Conservation (phyloP, 2,329 filamentous ascomycete species). For the Talaromyces sp. region DNA sequence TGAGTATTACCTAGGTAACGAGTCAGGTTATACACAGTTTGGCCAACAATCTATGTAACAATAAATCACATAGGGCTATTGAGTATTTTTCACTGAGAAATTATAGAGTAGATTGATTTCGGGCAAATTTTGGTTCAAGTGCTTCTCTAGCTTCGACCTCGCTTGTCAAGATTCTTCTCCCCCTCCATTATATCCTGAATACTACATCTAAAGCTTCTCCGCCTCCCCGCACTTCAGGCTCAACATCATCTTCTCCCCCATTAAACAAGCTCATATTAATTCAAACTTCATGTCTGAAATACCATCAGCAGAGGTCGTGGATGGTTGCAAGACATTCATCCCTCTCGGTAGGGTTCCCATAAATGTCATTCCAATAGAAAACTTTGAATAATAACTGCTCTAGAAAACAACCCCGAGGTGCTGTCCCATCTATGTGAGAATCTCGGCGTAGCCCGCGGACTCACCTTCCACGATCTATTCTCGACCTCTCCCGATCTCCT, state of each 20-base stretch:
- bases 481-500: constrained; percentile 56
- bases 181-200: too few relatives aligned
- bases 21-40: too few relatives aligned
- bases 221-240: not conserved
- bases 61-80: too few relatives aligned
- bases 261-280: not conserved
- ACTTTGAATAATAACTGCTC: not conserved
- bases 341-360: constrained; percentile 32
- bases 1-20: too few relatives aligned
- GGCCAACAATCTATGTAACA: too few relatives aligned
- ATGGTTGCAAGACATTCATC: constrained; percentile 38
- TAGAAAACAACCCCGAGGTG: constrained; percentile 60
- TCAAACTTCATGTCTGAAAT: not conserved
- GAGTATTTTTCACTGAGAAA: too few relatives aligned
- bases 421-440: constrained; percentile 53
- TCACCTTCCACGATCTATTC: constrained; percentile 59
- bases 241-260: not conserved
- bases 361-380: too few relatives aligned
- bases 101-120: too few relatives aligned
- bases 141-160: too few relatives aligned
- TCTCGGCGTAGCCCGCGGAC: constrained; percentile 51
- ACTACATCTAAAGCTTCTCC: too few relatives aligned
- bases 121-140: too few relatives aligned
- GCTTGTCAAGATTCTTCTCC: too few relatives aligned
- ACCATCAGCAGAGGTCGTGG: constrained; percentile 21